Conservation (phyloP, 2,329 filamentous ascomycete species). For the Aspergillus fijiensis region DNA sequence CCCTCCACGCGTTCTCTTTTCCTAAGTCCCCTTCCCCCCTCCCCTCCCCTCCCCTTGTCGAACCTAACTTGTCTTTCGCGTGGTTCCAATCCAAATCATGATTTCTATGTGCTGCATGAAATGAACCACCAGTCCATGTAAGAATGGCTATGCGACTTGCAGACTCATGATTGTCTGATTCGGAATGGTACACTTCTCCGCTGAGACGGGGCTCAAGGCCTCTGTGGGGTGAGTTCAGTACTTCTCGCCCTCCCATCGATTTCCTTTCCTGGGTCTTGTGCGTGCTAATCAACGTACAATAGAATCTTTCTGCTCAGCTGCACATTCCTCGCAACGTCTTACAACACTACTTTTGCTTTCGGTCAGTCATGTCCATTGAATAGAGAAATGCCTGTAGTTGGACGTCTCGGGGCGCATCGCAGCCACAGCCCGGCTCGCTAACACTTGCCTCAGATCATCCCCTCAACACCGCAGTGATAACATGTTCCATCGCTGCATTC, state of each 20-base stretch:
- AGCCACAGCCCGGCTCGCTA: not conserved
- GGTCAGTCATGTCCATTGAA: conserved; percentile 27
- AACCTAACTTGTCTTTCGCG: conserved; percentile 1
- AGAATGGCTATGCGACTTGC: conserved; percentile 16
- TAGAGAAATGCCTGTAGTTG: not conserved
- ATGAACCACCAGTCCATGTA: conserved; percentile 5
- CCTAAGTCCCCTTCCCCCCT: not conserved
- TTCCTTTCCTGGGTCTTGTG: not conserved
- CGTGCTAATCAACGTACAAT: conserved; percentile 20
- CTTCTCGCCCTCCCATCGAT: not conserved
- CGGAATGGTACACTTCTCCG: conserved; percentile 29
- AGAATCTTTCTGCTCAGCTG: conserved; percentile 37
- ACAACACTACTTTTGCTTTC: conserved; percentile 41
- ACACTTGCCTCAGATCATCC: conserved; percentile 44
- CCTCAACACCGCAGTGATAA: conserved; percentile 43
- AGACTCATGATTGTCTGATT: conserved; percentile 16
- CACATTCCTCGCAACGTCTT: conserved; percentile 35
- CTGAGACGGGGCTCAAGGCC: conserved; percentile 33
- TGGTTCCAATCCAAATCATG: conserved; percentile 1
- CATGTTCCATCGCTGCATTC: conserved; percentile 43
- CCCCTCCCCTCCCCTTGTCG: conserved; percentile 6
- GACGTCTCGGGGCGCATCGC: not conserved
- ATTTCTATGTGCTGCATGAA: conserved; percentile 9
- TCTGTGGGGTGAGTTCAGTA: conserved; percentile 31
- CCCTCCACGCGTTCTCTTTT: not conserved